A percentile compares a stretch with the other conserved stretches of the same genome.
Evolutionary conservation across 495 filamentous ascomycete genomes (phyloP).

Genomic region (Hyaloscypha hepaticicola): DNA sequence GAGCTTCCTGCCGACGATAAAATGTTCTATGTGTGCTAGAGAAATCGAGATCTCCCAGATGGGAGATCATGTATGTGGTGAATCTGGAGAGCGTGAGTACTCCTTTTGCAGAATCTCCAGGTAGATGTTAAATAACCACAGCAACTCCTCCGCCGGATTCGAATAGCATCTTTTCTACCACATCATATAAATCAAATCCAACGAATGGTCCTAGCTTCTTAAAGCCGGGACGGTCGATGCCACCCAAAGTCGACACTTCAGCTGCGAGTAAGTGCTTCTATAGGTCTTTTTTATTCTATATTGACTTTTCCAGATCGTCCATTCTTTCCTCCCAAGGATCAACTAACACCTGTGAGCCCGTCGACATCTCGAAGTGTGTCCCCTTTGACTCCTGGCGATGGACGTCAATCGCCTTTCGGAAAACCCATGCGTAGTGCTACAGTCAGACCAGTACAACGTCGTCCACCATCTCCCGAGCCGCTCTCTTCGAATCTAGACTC

Average conservation of each 20-base stretch:
- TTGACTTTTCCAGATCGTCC: constrained; percentile 54
- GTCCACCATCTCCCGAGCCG: constrained; percentile 43
- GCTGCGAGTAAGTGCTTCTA: constrained; percentile 53
- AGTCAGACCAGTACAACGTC: constrained; percentile 42
- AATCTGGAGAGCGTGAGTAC: constrained; percentile 29
- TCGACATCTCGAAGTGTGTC: constrained; percentile 50
- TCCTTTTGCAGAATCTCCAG: not conserved
- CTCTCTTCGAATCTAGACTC: constrained; percentile 52
- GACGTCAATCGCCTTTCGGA: constrained; percentile 48
- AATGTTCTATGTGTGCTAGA: constrained; percentile 85
- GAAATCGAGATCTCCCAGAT: constrained; percentile 88
- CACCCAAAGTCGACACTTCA: constrained; percentile 52
- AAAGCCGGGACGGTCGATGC: constrained; percentile 37
- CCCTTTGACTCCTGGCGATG: constrained; percentile 39
- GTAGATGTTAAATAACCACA: constrained; percentile 7
- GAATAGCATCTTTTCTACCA: constrained; percentile 24
- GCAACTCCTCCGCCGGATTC: constrained; percentile 43
- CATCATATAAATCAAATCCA: constrained; percentile 25
- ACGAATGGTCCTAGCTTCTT: constrained; percentile 27
- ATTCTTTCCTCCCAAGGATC: constrained; percentile 53
- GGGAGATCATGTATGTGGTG: constrained; percentile 83
- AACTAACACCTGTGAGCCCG: constrained; percentile 61
- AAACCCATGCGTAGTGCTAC: constrained; percentile 45
- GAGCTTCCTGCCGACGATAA: constrained; percentile 85
- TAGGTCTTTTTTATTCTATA: not conserved